phyloP scores from a whole-genome alignment of 2,329 filamentous ascomycete genomes.

The Pyrenophora tritici-repentis region DNA sequence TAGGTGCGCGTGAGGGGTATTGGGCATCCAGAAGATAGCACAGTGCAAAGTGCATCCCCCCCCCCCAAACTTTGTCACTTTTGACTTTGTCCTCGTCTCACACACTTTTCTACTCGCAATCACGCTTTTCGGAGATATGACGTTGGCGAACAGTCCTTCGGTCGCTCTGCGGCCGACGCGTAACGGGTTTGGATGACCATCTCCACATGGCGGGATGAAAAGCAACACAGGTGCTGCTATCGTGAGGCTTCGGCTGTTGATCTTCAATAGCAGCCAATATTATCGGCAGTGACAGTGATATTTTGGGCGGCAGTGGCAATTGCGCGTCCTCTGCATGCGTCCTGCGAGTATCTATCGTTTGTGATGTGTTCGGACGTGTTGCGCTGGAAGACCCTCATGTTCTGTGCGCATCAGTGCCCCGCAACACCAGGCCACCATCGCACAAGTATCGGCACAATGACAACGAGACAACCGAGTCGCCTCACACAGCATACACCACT shows the following conservation, averaged over 20 bases:
- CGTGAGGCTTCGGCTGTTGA: slow-evolving; percentile 7
- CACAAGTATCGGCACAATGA: not conserved
- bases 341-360: not conserved
- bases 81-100: too few species aligned
- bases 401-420: slow-evolving; percentile 5
- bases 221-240: not conserved
- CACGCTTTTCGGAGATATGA: not conserved
- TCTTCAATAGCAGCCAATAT: not conserved
- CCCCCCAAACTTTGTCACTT: not conserved
- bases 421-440: slow-evolving; percentile 5
- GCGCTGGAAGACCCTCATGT: not conserved
- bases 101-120: not conserved
- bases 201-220: slow-evolving; percentile 1
- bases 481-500: too few species aligned
- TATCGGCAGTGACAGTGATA: slow-evolving; percentile 4
- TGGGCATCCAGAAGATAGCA: not conserved
- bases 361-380: not conserved
- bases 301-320: too few species aligned
- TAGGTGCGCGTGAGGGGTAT: slow-evolving; percentile 2
- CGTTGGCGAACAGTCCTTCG: slow-evolving; percentile 1
- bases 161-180: slow-evolving; percentile 11
- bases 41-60: not conserved
- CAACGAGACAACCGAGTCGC: too few species aligned
- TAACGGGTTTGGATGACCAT: not conserved
- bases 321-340: too few species aligned